Conservation (phyloP, 129 eudicot species). For the Escallonia herrerae region DNA sequence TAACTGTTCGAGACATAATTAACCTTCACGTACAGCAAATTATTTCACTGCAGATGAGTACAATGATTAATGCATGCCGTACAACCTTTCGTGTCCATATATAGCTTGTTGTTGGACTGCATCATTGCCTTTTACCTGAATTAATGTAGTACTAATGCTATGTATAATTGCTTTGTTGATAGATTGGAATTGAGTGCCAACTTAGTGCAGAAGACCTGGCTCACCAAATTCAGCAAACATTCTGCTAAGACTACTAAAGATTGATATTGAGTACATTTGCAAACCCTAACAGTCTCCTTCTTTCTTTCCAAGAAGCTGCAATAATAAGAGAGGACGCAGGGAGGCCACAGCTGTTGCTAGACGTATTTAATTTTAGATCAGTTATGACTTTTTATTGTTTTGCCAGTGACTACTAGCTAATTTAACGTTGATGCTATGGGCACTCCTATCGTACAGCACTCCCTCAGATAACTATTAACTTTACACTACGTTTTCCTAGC, state of each 20-base stretch:
- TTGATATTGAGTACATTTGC: not conserved
- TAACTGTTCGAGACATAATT: not conserved
- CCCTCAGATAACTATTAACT: too few relatives aligned
- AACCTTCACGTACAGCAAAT: not conserved
- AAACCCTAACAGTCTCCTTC: conserved; percentile 1
- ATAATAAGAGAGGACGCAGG: not conserved
- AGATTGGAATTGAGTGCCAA: conserved; percentile 97
- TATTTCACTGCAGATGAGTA: too few relatives aligned
- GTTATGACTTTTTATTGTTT: not conserved
- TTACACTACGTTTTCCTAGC: too few relatives aligned
- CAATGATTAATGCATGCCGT: too few relatives aligned
- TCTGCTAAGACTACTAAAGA: conserved; percentile 34
- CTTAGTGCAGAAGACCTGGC: conserved; percentile 94
- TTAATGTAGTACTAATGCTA: too few relatives aligned
- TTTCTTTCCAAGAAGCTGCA: not conserved
- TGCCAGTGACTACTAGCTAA: not conserved
- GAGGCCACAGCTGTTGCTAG: not conserved
- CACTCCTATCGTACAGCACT: too few relatives aligned
- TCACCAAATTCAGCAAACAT: conserved; percentile 78
- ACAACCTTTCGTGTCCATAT: too few relatives aligned
- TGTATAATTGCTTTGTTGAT: conserved; percentile 7
- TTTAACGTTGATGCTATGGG: not conserved
- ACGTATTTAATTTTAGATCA: too few relatives aligned
- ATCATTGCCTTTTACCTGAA: too few relatives aligned
- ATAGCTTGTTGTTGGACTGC: too few relatives aligned